Evolutionary conservation across 768 basidiomycete genomes (phyloP), one percentile per base, ranked within the genome.

Genomic region (Hypsizygus marmoreus): DNA sequence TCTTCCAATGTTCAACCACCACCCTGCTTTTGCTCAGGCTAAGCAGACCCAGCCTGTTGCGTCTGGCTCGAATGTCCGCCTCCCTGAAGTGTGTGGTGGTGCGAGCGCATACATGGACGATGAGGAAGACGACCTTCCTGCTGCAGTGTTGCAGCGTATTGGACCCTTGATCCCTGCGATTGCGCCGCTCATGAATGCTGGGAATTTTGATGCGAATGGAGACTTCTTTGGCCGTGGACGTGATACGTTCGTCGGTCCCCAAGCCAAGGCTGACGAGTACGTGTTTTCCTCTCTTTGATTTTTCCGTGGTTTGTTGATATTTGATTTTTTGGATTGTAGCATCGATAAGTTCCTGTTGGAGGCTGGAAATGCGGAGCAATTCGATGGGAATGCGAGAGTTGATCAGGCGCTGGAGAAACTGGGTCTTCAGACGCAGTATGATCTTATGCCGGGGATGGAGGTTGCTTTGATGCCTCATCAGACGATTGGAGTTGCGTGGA

Each of bases 381-480:
- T 85, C 54, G 80, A 83, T 50, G 76, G 74, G 2, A 81, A 83
- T 53, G 77, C 67, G 1, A 80, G 67, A 20, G 73, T 91, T 11
- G 80, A 81, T 13, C 69, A 76, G 16, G 82, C 83, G 0, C 67
- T 86, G 0, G 55, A 69, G 30, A 71, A 71, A 44, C 72, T 91
- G 16, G 76, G 75, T 0, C 62, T 91, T 26, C 55, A 62, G n/a
- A 60, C 52, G 26, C 67, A 81, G 40, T 67, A 73, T 29, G 69
- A 79, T 22, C 60, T 70, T 17, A 47, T 88, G 2, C 79, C 79
- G 0, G 81, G 80, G 4, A 80, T 89, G 75, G 69, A 69, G 12
- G 69, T 87, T 19, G 61, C 74, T 0, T 64, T 88, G 26, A 81
- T 88, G 81, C 74, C 86, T 8, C 87, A 88, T 60, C 82, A 88